These are phyloP conservation scores for Pichia sporocuriosa DNA, from an alignment of 805 yeast genomes.

Conservation along the genomic window DNA sequence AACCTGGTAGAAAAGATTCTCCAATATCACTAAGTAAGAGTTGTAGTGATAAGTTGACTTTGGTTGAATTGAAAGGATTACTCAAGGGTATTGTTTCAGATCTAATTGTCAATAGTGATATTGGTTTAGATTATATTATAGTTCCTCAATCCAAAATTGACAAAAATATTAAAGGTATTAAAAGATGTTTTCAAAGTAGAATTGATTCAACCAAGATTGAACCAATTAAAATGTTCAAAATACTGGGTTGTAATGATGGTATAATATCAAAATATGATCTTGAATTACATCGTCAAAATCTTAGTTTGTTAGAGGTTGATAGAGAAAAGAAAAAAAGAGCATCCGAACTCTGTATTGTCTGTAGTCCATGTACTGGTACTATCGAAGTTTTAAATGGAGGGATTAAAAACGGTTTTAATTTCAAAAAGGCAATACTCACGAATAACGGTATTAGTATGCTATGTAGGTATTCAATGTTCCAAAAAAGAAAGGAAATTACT, in stretches of 20 bases:
- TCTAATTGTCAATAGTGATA: constrained; percentile 21
- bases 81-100: constrained; percentile 39
- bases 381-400: constrained; percentile 48
- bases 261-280: neutral
- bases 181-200: constrained; percentile 36
- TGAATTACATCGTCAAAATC: too few relatives aligned
- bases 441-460: constrained; percentile 25
- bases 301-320: constrained; percentile 5
- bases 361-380: constrained; percentile 17
- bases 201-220: constrained; percentile 11
- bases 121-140: constrained; percentile 42
- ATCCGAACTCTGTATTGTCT: constrained; percentile 24
- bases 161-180: constrained; percentile 25
- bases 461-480: constrained; percentile 11
- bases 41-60: constrained; percentile 77
- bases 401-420: constrained; percentile 49
- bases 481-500: constrained; percentile 3
- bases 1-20: constrained; percentile 88
- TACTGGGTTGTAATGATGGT: neutral
- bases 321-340: constrained; percentile 16
- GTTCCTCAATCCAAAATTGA: constrained; percentile 31
- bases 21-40: constrained; percentile 68
- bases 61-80: constrained; percentile 54
- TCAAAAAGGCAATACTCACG: constrained; percentile 38
- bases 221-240: constrained; percentile 9